Evolutionary conservation across 2,329 filamentous ascomycete genomes (phyloP), one percentile per base, ranked within the genome.

Genomic region (Sarocladium brachiariae): DNA sequence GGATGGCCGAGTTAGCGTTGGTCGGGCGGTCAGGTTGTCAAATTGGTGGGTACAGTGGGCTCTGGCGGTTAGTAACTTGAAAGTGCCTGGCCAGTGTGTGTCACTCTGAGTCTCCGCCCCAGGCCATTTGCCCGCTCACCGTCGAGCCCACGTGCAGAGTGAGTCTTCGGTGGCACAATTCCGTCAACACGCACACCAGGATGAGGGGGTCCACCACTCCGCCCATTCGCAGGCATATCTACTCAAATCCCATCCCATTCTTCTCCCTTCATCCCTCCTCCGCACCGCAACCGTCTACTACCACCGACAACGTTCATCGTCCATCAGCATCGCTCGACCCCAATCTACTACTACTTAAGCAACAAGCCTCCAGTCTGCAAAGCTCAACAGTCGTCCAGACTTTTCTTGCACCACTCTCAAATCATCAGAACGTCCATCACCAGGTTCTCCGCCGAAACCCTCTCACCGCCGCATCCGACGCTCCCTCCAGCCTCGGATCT

Each of bases 381-480:
- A 19, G 21, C 18, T 39, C 35, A 16, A 9, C 3, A 13, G 7
- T 39, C 16, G 35, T 7, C 13, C 35, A n/a, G n/a, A n/a, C n/a
- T n/a, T n/a, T n/a, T n/a, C n/a, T n/a, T n/a, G n/a, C n/a, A n/a
- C n/a, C n/a, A n/a, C n/a, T n/a, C n/a, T n/a, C n/a, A n/a, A n/a
- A n/a, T n/a, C n/a, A n/a, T n/a, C n/a, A n/a, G n/a, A n/a, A n/a
- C n/a, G n/a, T n/a, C n/a, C n/a, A 39, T 39, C 37, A 39, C 39
- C 35, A 39, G 39, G 27, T 25, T 25, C 37, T 39, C 14, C 37
- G 14, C 34, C 16, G 6, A 37, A 8, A 6, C 16, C 34, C 6
- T n/a, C 43, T 47, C 43, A 47, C 43, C 43, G 43, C 43, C 43
- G 43, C 24, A 49, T 49, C 46, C 46, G 46, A 23, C 46, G 46